Percentiles rank a stretch among this genome's conserved stretches.
These are phyloP conservation scores for Ceratobasidium sp. DNA, from an alignment of 1,284 basidiomycete species.

Conservation along the genomic window DNA sequence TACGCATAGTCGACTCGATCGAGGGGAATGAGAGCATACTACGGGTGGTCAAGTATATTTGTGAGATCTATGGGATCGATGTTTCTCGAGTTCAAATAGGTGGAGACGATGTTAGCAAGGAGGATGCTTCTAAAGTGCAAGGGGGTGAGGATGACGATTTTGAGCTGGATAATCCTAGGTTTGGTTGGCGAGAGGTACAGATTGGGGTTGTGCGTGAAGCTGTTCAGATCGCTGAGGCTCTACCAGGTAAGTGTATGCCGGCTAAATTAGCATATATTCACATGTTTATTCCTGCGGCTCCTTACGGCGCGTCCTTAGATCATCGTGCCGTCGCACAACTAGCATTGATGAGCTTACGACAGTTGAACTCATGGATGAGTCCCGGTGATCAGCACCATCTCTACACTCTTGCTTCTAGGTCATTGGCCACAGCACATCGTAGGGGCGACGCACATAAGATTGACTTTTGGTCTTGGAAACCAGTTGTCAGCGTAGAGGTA, in stretches of 20 bases:
- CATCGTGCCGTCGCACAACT: constrained; percentile 82
- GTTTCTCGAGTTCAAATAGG: constrained; percentile 70
- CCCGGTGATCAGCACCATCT: constrained; percentile 82
- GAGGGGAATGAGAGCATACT: constrained; percentile 87
- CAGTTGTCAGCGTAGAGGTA: constrained; percentile 83
- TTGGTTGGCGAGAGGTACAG: constrained; percentile 95
- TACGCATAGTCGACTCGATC: constrained; percentile 77
- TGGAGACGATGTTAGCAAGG: constrained; percentile 30
- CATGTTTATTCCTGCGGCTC: constrained; percentile 46
- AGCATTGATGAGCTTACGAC: constrained; percentile 80
- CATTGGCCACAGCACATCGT: constrained; percentile 78
- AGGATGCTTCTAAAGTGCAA: constrained; percentile 52
- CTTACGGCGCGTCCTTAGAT: constrained; percentile 64
- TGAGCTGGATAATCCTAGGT: constrained; percentile 59
- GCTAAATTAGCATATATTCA: constrained; percentile 28
- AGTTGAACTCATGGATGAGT: constrained; percentile 74
- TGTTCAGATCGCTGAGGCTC: constrained; percentile 87
- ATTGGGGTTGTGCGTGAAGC: constrained; percentile 92
- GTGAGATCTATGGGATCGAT: constrained; percentile 83
- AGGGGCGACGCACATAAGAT: constrained; percentile 78
- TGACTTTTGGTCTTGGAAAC: constrained; percentile 87
- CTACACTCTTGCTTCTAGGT: constrained; percentile 76
- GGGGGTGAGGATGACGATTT: constrained; percentile 51
- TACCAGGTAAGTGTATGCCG: constrained; percentile 78
- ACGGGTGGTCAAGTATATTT: constrained; percentile 77